Conservation (phyloP, 1,139 yeast genomes). For the Torulaspora globosa region DNA sequence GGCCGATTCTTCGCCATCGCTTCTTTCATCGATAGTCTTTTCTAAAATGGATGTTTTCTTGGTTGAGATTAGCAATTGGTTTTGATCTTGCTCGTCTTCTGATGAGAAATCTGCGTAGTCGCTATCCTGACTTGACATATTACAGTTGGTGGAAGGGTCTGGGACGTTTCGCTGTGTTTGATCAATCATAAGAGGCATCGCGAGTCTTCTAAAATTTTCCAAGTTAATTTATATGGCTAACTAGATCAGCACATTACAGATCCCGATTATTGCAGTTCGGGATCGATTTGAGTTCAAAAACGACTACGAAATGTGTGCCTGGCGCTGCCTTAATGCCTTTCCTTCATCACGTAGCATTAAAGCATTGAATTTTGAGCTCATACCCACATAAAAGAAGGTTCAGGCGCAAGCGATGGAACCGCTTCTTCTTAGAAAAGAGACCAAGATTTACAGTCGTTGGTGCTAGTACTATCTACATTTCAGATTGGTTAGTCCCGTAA, state of each 20-base stretch:
- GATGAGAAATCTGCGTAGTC: constrained; percentile 28
- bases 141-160: not conserved
- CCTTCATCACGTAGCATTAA: no score
- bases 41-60: constrained; percentile 18
- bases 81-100: constrained; percentile 21
- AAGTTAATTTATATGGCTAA: not conserved
- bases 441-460: no score
- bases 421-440: no score
- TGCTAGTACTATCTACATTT: no score
- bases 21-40: constrained; percentile 14
- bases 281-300: not conserved
- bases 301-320: not conserved
- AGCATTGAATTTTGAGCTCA: no score
- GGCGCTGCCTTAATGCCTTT: no score
- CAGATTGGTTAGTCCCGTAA: no score
- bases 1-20: constrained; percentile 15
- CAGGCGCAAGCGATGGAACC: no score
- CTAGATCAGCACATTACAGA: not conserved
- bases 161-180: not conserved
- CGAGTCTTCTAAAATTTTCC: not conserved
- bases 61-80: constrained; percentile 23
- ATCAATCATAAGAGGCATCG: not conserved
- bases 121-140: constrained; percentile 10
- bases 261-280: not conserved
- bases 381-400: no score